Evolutionary conservation across 2,329 filamentous ascomycete genomes (phyloP), one percentile per base, ranked within the genome.

Genomic region (Aspergillus brunneoviolaceus): DNA sequence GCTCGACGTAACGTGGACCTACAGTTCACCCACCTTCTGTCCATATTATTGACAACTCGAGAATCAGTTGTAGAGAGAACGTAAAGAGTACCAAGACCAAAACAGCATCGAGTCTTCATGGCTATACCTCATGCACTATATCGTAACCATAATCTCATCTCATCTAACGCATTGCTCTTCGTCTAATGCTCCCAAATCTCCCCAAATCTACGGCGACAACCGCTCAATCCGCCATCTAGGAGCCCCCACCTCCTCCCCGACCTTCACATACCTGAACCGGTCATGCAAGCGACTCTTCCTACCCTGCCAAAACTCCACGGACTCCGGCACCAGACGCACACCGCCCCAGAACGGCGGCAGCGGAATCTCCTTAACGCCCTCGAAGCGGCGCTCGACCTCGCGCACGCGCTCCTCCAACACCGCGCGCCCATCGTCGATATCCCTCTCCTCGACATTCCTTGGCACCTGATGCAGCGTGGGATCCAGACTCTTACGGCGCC

Each of bases 271-370:
- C 63, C 88, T 84, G 74, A 99, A 98, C 25, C 95, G 89, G 81
- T 99, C 95, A 78, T 99, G 95, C 76, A 99, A 79, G 61, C 95
- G 84, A 78, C 89, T 96, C 72, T 91, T 85, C 69, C 95, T 85
- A 2, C 95, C 95, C 81, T 97, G 93, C 86, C 95, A 99, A 75
- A 99, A 99, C 83, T 99, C 95, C 52, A 99, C 84, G 68, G 87
- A 85, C 71, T 92, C 89, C 0, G 95, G 94, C 64, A 93, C 83
- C 61, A 99, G 85, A 68, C 94, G 87, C 74, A 97, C 74, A 0
- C 95, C 95, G 31, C 95, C 95, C 95, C 95, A 99, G 74, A 96
- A 97, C 10, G 90, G 88, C 4, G 95, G 95, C 53, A 97, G 87
- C 1, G 93, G 93, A 65, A 99, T 96, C 59, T 90, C 78, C 29